These are phyloP conservation scores for Pichia nanzhaoensis DNA, from an alignment of 805 yeast genomes.

Conservation along the genomic window DNA sequence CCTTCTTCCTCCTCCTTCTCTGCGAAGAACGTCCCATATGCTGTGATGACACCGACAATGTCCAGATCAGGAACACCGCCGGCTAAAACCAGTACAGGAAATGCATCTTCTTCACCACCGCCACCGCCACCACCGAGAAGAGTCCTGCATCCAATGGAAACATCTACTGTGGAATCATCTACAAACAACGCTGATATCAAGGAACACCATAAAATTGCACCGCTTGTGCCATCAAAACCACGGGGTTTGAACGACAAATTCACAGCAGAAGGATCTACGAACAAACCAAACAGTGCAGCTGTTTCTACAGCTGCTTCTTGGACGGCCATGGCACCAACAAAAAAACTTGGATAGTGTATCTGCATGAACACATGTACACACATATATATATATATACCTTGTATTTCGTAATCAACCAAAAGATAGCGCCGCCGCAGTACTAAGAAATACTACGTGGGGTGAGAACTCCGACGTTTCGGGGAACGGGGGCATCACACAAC, in stretches of 20 bases:
- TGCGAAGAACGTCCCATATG: constrained; percentile 10
- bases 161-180: neutral
- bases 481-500: too few relatives aligned
- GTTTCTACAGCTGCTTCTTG: constrained; percentile 13
- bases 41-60: constrained; percentile 28
- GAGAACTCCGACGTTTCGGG: too few relatives aligned
- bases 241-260: constrained; percentile 19
- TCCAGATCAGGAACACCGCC: constrained; percentile 21
- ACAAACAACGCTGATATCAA: neutral
- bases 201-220: constrained; percentile 21
- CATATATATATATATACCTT: too few relatives aligned
- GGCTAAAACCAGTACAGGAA: constrained; percentile 14
- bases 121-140: constrained; percentile 19
- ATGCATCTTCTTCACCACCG: constrained; percentile 6
- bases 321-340: constrained; percentile 30
- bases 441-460: too few relatives aligned
- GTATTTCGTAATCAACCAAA: neutral
- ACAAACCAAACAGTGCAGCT: neutral
- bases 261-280: neutral
- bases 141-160: too few relatives aligned
- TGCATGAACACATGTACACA: too few relatives aligned
- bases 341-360: constrained; percentile 15
- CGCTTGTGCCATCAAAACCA: constrained; percentile 30
- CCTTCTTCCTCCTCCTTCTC: neutral
- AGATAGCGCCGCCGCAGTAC: too few relatives aligned